phyloP scores from a whole-genome alignment of 495 filamentous ascomycete genomes.

The Xylaria sp. region DNA sequence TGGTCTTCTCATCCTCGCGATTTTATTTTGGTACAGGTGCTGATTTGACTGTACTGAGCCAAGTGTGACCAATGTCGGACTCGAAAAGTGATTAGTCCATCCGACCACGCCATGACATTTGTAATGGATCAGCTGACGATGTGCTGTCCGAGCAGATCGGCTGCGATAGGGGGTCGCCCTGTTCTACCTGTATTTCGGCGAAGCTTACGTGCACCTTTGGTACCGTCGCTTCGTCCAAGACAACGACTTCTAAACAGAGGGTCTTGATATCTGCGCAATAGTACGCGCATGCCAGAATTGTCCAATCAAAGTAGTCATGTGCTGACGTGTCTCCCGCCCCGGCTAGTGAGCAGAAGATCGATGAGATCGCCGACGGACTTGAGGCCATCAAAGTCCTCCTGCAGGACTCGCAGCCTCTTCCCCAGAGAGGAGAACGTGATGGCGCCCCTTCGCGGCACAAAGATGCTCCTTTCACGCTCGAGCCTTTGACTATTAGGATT shows the following conservation, averaged over 20 bases:
- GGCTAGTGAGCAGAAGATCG: constrained; percentile 40
- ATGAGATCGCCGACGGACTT: constrained; percentile 37
- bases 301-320: neutral
- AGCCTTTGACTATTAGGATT: constrained; percentile 12
- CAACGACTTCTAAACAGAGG: constrained; percentile 33
- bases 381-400: constrained; percentile 35
- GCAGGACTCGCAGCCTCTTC: constrained; percentile 29
- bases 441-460: neutral
- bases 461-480: constrained; percentile 28
- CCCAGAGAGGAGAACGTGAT: constrained; percentile 22
- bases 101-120: neutral
- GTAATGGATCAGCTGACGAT: constrained; percentile 4
- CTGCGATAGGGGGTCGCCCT: constrained; percentile 38
- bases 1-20: constrained; percentile 22
- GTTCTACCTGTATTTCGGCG: constrained; percentile 37
- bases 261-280: constrained; percentile 40
- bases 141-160: constrained; percentile 25
- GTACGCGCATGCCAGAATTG: constrained; percentile 29
- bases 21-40: neutral
- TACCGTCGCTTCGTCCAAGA: constrained; percentile 31
- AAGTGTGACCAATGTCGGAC: constrained; percentile 59
- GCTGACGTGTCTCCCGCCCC: constrained; percentile 7
- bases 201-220: constrained; percentile 36
- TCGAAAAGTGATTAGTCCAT: constrained; percentile 32
- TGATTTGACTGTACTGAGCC: constrained; percentile 25